Evolutionary conservation across 805 yeast species (phyloP), one percentile per base, ranked within the genome.

Genomic region (Saturnispora besseyi): DNA sequence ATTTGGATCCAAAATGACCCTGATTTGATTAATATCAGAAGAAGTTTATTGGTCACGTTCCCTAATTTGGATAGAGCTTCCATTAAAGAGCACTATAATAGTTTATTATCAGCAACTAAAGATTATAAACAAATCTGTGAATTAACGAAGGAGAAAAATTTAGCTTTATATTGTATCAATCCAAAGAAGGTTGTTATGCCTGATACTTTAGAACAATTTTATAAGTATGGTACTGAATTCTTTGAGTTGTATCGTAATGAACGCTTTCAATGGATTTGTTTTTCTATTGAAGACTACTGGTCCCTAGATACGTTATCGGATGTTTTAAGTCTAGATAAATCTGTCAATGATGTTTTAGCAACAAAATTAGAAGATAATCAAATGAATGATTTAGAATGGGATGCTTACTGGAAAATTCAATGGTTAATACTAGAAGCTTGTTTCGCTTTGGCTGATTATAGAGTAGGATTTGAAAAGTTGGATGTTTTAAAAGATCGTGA

Each of bases 381-480:
- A 26, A 51, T 49, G 29, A 57, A 50, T n/a, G 60, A 30, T 11
- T 22, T 33, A 11, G 42, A 34, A 38, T 44, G 48, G 13, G 28
- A 12, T 5, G 48, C 53, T 4, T 65, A 62, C 50, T 66, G 62
- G 62, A 60, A 56, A 13, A 59, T 66, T 31, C 56, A 63, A 18
- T 64, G 66, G 65, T 52, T 55, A 37, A 38, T 63, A 15, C 11
- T 65, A 5, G 62, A 59, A 40, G 58, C 61, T 1, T 40, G 51
- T 22, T 66, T 63, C 49, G 48, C 57, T 24, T 48, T 52, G 18
- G 56, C 56, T 42, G 57, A 63, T 47, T 66, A 61, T 41, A 42
- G 47, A 4, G 43, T 44, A 1, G 64, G 61, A 32, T 58, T 59
- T 21, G 55, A 55, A 3, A 59, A 57, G 9, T 59, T 59, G 41